phyloP scores from a whole-genome alignment of 495 filamentous ascomycete genomes.

The Neurospora cerealis region DNA sequence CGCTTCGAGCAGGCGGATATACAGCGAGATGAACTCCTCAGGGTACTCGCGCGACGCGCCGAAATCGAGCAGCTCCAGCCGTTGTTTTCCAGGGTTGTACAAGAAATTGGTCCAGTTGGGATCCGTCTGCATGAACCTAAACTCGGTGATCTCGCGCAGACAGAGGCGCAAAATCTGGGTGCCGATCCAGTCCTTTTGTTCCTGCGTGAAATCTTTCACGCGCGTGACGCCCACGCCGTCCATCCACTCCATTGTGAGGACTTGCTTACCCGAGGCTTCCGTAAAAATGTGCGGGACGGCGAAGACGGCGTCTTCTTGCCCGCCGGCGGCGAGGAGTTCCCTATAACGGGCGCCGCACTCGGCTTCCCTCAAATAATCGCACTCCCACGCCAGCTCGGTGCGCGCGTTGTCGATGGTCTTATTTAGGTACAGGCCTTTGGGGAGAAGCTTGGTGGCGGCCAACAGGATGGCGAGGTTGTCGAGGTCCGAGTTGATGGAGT shows the following conservation, averaged over 20 bases:
- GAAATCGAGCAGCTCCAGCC: slow-evolving; percentile 90
- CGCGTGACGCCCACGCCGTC: slow-evolving; percentile 83
- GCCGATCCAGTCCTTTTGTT: slow-evolving; percentile 83
- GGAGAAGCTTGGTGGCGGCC: slow-evolving; percentile 78
- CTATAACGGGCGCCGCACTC: slow-evolving; percentile 65
- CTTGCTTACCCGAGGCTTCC: slow-evolving; percentile 75
- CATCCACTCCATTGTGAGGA: slow-evolving; percentile 90
- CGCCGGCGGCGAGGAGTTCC: slow-evolving; percentile 44
- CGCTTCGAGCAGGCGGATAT: slow-evolving; percentile 67
- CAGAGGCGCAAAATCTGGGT: slow-evolving; percentile 89
- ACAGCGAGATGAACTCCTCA: slow-evolving; percentile 62
- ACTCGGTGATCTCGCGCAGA: slow-evolving; percentile 85
- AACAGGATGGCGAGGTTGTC: slow-evolving; percentile 86
- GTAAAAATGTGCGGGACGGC: slow-evolving; percentile 65
- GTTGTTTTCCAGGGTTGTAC: slow-evolving; percentile 62
- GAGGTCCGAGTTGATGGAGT: slow-evolving; percentile 90
- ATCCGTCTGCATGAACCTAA: slow-evolving; percentile 97
- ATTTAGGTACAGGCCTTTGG: slow-evolving; percentile 86
- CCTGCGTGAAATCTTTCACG: slow-evolving; percentile 57
- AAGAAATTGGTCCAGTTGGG: slow-evolving; percentile 99
- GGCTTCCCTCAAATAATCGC: slow-evolving; percentile 87
- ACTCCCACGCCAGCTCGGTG: slow-evolving; percentile 89
- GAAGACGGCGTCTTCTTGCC: slow-evolving; percentile 60
- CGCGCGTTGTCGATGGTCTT: slow-evolving; percentile 98
- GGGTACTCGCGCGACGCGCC: slow-evolving; percentile 81